These are phyloP conservation scores for Aspergillus sp. DNA, from an alignment of 2,329 filamentous ascomycete species.

Conservation along the genomic window DNA sequence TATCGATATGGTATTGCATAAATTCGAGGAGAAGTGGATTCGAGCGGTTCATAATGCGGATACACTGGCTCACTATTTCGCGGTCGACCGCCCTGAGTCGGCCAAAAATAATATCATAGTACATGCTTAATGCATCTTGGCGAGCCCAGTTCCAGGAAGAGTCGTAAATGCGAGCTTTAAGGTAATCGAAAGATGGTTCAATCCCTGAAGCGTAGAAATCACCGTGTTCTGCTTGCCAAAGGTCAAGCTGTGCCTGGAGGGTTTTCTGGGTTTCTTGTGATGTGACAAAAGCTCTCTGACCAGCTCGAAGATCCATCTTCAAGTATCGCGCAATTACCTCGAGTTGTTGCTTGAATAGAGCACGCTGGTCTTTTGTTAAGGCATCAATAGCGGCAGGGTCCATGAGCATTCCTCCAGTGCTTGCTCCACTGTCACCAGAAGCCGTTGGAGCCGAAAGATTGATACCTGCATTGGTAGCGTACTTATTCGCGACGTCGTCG, in stretches of 20 bases:
- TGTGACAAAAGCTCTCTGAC: slow-evolving; percentile 86
- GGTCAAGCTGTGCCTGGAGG: slow-evolving; percentile 87
- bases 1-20: slow-evolving; percentile 99
- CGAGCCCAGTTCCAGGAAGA: slow-evolving; percentile 99
- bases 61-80: slow-evolving; percentile 97
- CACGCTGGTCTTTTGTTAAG: slow-evolving; percentile 92
- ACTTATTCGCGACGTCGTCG: slow-evolving; percentile 85
- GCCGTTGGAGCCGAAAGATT: slow-evolving; percentile 72
- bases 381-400: slow-evolving; percentile 96
- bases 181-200: slow-evolving; percentile 85
- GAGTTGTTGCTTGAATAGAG: slow-evolving; percentile 96
- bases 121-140: slow-evolving; percentile 97
- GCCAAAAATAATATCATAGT: slow-evolving; percentile 98
- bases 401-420: slow-evolving; percentile 94
- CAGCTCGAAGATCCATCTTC: slow-evolving; percentile 94
- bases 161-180: slow-evolving; percentile 96
- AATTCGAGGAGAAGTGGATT: slow-evolving; percentile 95
- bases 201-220: slow-evolving; percentile 96
- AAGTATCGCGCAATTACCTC: slow-evolving; percentile 93
- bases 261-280: slow-evolving; percentile 83
- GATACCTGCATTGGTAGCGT: slow-evolving; percentile 79
- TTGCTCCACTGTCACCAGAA: slow-evolving; percentile 70
- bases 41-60: slow-evolving; percentile 98
- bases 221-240: slow-evolving; percentile 94
- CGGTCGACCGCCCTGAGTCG: slow-evolving; percentile 89